Evolutionary conservation across 352 stramenopile species (phyloP), one percentile per base, ranked within the genome.

Genomic region (Pythium graminicola): DNA sequence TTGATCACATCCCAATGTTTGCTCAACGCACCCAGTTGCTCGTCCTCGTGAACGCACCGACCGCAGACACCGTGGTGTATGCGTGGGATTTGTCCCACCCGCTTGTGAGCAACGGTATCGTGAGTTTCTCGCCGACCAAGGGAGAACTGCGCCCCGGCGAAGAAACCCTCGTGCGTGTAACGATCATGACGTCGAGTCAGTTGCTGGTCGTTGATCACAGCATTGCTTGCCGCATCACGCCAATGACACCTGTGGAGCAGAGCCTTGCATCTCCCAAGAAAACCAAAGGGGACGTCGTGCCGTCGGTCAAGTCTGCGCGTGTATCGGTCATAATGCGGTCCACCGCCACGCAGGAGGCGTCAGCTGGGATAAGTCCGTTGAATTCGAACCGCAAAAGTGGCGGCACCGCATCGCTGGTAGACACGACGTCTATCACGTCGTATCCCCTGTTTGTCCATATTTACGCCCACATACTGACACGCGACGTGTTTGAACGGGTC

Each of bases 141-240:
- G 82, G 82, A 0, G 65, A 85, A 39, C 57, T 90, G 29, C 41
- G 32, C 0, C 64, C 72, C 23, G 72, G 68, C 4, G 64, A 89
- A 27, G 71, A 85, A 23, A 24, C 47, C 14, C 58, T 90, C 5
- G 65, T 90, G 23, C 73, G 76, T 4, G 67, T 87, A 26, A 76
- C 50, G 11, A 17, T 90, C n/a, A 56, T 52, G 14, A 62, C 74
- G 1, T 41, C 54, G 27, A 53, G 67, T n/a, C 64, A 83, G 22
- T 50, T 65, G 3, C 10, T 88, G 1, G 72, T 90, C 2, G 47
- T 93, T 9, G 81, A 89, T 53, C 77, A 93, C 32, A 64, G 85
- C 41, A 56, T 93, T 27, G 63, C 70, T 19, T 90, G 79, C 31
- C 69, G 64, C 40, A 60, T 89, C 35, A 50, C 51, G 19, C 20